Evolutionary conservation across 768 basidiomycete species (phyloP), one percentile per base, ranked within the genome.

Genomic region (Imleria badia): DNA sequence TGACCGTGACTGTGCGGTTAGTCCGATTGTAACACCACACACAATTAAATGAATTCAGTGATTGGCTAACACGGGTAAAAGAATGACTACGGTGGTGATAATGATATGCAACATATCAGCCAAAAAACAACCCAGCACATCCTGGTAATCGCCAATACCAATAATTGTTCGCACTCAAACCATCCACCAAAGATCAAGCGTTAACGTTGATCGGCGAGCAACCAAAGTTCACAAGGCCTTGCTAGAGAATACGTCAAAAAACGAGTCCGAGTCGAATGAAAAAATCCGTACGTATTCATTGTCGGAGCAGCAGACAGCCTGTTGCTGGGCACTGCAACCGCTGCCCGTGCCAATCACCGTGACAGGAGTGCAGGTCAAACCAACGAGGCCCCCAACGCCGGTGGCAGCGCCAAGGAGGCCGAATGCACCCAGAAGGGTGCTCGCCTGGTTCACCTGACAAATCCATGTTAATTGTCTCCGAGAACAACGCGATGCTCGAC

Each of bases 241-340:
- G 30, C 55, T 52, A 15, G 26, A 6, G 31, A 36, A 40, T 12
- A 17, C 13, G 8, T 42, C 34, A 47, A 19, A 12, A 33, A 33
- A 38, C 3, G 14, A 5, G 34, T 2, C 13, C 2, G 22, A 20
- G 8, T 14, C 12, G 10, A 33, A 31, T 14, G n/a, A 19, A 13
- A 22, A 23, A 31, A 30, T 10, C 10, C 41, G 47, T 48, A 58
- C 52, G 40, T 29, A 56, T 33, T 47, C 26, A 29, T 60, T 51
- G 20, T 52, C 14, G 42, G 29, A 45, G 60, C 54, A 62, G 30
- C 61, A 63, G 7, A 54, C 52, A 7, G 51, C 20, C 22, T 20
- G 46, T 22, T 44, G 23, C 45, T 55, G 35, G 44, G 36, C 44
- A 11, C 8, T 1, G 46, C 54, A 54, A n/a, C 54, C 47, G 9